These are phyloP conservation scores for Aureococcus anophagefferens DNA, from an alignment of 108 stramenopile species.

Conservation along the genomic window DNA sequence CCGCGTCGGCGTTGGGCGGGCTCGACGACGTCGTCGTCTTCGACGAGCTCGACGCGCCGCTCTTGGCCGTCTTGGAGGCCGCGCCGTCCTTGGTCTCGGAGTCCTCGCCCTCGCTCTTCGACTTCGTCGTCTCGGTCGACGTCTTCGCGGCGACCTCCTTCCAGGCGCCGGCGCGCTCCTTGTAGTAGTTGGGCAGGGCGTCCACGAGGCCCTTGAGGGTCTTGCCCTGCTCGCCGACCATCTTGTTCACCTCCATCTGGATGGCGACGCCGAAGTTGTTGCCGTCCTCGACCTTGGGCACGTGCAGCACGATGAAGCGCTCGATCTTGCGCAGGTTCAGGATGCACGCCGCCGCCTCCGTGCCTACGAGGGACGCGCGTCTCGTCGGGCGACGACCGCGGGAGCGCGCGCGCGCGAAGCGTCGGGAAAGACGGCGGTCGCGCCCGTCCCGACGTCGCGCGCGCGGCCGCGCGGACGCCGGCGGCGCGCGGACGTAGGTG, in stretches of 20 bases:
- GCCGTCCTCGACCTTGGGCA: slow-evolving; percentile 57
- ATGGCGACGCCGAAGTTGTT: slow-evolving; percentile 75
- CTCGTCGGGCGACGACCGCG: too few species aligned
- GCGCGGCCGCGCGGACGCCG: too few species aligned
- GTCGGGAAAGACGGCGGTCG: too few species aligned
- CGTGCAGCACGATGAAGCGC: slow-evolving; percentile 24
- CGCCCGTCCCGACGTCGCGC: too few species aligned
- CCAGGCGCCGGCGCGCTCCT: slow-evolving; percentile 45
- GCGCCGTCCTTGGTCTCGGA: slow-evolving; percentile 16
- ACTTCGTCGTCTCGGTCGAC: slow-evolving; percentile 35
- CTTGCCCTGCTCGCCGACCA: slow-evolving; percentile 46
- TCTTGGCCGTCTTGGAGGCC: slow-evolving; percentile 25
- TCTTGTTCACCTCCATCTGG: slow-evolving; percentile 54
- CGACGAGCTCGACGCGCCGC: slow-evolving; percentile 8
- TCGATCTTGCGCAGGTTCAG: slow-evolving; percentile 2
- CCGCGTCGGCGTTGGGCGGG: slow-evolving; percentile 25
- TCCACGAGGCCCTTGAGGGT: slow-evolving; percentile 40
- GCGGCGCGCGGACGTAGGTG: too few species aligned
- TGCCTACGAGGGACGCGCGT: too few species aligned
- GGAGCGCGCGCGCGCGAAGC: too few species aligned
- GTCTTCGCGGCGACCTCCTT: slow-evolving; percentile 55
- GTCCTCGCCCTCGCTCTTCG: slow-evolving; percentile 20
- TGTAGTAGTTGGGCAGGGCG: slow-evolving; percentile 46
- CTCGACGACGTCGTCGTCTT: slow-evolving; percentile 28
- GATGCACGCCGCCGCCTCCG: background rate